Base-by-base conservation (phyloP, 2,329 filamentous ascomycete species). In the Aspergillus quadricinctus region DNA sequence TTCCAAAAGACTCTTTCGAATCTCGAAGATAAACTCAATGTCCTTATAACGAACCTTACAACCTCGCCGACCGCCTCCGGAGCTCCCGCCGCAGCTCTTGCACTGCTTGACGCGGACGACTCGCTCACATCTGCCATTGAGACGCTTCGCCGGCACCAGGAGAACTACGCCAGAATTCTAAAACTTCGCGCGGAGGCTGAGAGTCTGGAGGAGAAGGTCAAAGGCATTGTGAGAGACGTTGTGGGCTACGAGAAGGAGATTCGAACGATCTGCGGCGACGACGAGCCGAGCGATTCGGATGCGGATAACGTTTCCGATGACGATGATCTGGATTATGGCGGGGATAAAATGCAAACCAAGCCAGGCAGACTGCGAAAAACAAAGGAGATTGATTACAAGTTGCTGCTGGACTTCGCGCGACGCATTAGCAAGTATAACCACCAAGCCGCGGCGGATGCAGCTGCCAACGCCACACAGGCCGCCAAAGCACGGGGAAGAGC, bases 381-480 rank as follows among this genome's bases (percentile, higher is more conserved):
- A 14, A 70, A 70, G 21, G 73, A 76, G 48, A 70, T 79, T 8
- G 76, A 78, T 43, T 79, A 78, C 58, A 69, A 69, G 37, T 61
- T 77, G 2, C 68, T 79, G 0, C 65, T 79, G 14, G 71, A 76
- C 29, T 79, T 79, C 52, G 77, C 77, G 3, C 71, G 76, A 4
- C 67, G 77, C 21, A 78, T 79, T 48, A 78, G 77, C 66, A 77
- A 76, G 62, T 78, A 78, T 57, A 78, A 79, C 53, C 70, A 72
- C 19, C 68, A 75, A 54, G 77, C 77, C 0, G 75, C 75, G 28
- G 69, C 73, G 10, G 76, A 78, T 62, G 76, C 75, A 10, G 70
- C 72, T 19, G 68, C 66, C 1, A 69, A 71, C 19, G 58, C 57
- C 19, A 25, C 23, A 10, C 59, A 57, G 11, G 62, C 48, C 41